phyloP scores from a whole-genome alignment of 1,284 basidiomycete genomes.

The Trametes polyzona region DNA sequence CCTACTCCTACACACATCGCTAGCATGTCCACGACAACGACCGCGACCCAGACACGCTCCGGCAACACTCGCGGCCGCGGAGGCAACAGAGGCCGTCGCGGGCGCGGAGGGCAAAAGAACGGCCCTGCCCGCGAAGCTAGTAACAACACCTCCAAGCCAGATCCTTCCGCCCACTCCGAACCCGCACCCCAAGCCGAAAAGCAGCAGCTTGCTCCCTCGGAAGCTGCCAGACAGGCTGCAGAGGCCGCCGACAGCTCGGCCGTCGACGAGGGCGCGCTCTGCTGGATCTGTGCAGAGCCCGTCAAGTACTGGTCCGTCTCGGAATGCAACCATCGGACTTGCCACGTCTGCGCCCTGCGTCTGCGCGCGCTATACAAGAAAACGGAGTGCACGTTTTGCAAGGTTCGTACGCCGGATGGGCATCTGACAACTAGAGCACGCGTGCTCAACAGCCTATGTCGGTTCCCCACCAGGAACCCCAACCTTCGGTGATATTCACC shows the following conservation, averaged over 20 bases:
- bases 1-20: background rate
- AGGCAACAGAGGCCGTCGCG: conserved; percentile 36
- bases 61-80: conserved; percentile 36
- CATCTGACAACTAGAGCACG: background rate
- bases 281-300: conserved; percentile 97
- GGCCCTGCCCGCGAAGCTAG: conserved; percentile 15
- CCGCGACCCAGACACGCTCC: conserved; percentile 33
- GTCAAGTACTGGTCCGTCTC: conserved; percentile 90
- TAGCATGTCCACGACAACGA: conserved; percentile 39
- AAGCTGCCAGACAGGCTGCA: conserved; percentile 7
- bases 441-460: background rate
- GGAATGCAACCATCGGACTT: conserved; percentile 91
- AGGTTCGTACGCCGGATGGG: conserved; percentile 53
- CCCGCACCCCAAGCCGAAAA: conserved; percentile 6
- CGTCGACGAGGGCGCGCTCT: conserved; percentile 55
- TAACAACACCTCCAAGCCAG: conserved; percentile 8
- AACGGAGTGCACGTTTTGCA: conserved; percentile 94
- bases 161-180: conserved; percentile 3
- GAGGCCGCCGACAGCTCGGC: conserved; percentile 12
- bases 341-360: conserved; percentile 92
- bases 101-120: conserved; percentile 27
- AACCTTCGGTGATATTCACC: conserved; percentile 85
- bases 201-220: background rate
- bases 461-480: conserved; percentile 60
- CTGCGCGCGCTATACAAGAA: conserved; percentile 94